Percentiles rank a stretch among this genome's conserved stretches.
Conservation (phyloP, 345 rosid genomes). For the Cardiospermum halicacabum region DNA sequence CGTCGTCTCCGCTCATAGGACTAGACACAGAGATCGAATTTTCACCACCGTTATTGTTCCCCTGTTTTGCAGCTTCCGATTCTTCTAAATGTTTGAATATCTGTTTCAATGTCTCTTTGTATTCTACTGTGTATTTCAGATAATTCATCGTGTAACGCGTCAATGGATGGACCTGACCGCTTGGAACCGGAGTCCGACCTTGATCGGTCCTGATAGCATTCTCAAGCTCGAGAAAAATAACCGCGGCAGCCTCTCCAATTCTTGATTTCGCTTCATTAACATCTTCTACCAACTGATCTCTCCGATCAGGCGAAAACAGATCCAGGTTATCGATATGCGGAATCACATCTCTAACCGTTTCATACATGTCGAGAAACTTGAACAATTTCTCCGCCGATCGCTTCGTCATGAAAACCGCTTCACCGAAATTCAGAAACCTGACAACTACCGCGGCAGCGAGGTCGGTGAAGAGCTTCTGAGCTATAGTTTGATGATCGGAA, state of each 20-base stretch:
- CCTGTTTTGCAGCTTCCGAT: constrained; percentile 3
- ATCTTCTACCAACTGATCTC: constrained; percentile 38
- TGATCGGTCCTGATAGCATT: constrained; percentile 61
- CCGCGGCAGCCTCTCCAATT: constrained; percentile 57
- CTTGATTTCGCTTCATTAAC: constrained; percentile 32
- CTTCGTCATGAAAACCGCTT: constrained; percentile 57
- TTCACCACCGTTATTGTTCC: neutral
- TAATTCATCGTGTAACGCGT: constrained; percentile 96
- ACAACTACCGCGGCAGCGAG: constrained; percentile 39
- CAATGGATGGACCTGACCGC: constrained; percentile 78
- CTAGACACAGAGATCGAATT: neutral
- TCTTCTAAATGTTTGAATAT: constrained; percentile 46
- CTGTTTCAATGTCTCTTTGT: constrained; percentile 61
- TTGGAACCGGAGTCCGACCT: constrained; percentile 59
- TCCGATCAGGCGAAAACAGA: constrained; percentile 10
- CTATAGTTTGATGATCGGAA: constrained; percentile 21
- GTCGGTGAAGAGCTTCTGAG: constrained; percentile 42
- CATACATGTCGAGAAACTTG: constrained; percentile 79
- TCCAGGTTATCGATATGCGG: constrained; percentile 20
- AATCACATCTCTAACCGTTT: constrained; percentile 49
- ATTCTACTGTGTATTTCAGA: constrained; percentile 68
- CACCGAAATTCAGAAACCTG: constrained; percentile 57
- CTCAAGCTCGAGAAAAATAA: constrained; percentile 69
- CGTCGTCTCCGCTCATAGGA: constrained; percentile 7
- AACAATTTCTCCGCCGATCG: constrained; percentile 70